Evolutionary conservation across 352 stramenopile species (phyloP), one percentile per base, ranked within the genome.

Genomic region (Blastocystis sp.): DNA sequence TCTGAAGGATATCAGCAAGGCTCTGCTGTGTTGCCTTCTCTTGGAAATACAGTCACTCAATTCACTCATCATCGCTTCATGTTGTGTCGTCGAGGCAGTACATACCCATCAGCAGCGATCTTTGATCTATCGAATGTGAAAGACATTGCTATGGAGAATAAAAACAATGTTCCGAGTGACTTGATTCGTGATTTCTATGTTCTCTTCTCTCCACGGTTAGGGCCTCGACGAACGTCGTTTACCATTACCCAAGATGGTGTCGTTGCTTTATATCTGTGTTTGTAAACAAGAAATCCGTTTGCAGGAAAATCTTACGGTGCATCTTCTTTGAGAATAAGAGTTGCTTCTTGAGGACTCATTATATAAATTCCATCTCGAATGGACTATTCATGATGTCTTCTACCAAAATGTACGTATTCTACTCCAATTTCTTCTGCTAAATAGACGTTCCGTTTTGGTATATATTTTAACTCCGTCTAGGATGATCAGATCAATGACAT

Each of bases 341-440:
- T 83, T 14, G 71, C 71, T 83, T 83, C 71, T 29, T 83, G 56
- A n/a, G 71, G 71, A 49, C 71, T 83, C 71, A 83, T 83, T n/a
- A 83, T 39, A 24, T 66, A 83, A 42, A 83, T 83, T 16, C 71
- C 71, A 19, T 83, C 71, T n/a, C 54, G 49, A 67, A 83, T 83
- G 11, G 71, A 32, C 71, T 83, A 83, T 16, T 32, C 27, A 27
- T 83, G 21, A 83, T 19, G 32, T 27, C 14, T 21, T 3, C 16
- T 54, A 9, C 14, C n/a, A 66, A 35, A 32, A 19, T 1, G 5
- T 65, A 66, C 71, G 29, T 83, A 83, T 83, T 83, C 71, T 16
- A 83, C 71, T 67, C 71, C 71, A 49, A 83, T 83, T 21, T 27
- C 35, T 46, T 83, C 71, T 21, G 46, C 71, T 52, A 83, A 42